Evolutionary conservation across 441 rosid genomes (phyloP).

Genomic region (Erysimum cheiri): DNA sequence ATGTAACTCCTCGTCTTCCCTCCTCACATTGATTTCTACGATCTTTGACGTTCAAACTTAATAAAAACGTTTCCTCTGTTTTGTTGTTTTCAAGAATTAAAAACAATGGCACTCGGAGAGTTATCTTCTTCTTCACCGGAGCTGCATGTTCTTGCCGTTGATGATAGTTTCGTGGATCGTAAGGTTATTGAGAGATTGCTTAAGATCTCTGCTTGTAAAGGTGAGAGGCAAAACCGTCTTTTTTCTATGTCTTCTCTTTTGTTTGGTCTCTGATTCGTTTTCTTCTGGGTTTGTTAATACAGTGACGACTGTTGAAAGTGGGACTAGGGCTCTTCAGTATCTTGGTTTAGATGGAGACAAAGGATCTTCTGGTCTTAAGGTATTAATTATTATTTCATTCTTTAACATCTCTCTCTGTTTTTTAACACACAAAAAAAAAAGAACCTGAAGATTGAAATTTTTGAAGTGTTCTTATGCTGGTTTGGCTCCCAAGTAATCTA

Average conservation of each 20-base stretch:
- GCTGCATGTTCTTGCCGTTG: slow-evolving; percentile 94
- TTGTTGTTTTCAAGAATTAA: not conserved
- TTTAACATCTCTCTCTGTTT: slow-evolving; percentile 24
- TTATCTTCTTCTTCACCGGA: slow-evolving; percentile 45
- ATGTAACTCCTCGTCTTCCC: slow-evolving; percentile 28
- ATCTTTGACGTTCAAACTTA: slow-evolving; percentile 28
- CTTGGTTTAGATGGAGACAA: slow-evolving; percentile 83
- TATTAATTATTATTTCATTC: slow-evolving; percentile 22
- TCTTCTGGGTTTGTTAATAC: slow-evolving; percentile 26
- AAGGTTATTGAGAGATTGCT: slow-evolving; percentile 83
- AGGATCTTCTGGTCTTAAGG: slow-evolving; percentile 59
- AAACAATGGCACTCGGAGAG: slow-evolving; percentile 48
- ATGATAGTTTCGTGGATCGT: slow-evolving; percentile 81
- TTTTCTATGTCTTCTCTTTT: not conserved
- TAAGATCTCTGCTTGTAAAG: slow-evolving; percentile 79
- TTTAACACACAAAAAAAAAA: slow-evolving; percentile 4
- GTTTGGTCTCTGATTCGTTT: not conserved
- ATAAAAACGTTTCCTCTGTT: slow-evolving; percentile 8
- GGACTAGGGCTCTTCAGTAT: slow-evolving; percentile 79
- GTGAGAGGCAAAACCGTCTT: slow-evolving; percentile 37
- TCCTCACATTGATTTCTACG: slow-evolving; percentile 7
- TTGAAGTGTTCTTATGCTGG: not conserved
- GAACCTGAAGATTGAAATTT: not conserved
- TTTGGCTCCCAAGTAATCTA: slow-evolving; percentile 36
- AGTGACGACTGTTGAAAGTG: slow-evolving; percentile 95